Evolutionary conservation across 352 stramenopile genomes (phyloP), one percentile per base, ranked within the genome.

Genomic region (Phytophthora pistaciae): DNA sequence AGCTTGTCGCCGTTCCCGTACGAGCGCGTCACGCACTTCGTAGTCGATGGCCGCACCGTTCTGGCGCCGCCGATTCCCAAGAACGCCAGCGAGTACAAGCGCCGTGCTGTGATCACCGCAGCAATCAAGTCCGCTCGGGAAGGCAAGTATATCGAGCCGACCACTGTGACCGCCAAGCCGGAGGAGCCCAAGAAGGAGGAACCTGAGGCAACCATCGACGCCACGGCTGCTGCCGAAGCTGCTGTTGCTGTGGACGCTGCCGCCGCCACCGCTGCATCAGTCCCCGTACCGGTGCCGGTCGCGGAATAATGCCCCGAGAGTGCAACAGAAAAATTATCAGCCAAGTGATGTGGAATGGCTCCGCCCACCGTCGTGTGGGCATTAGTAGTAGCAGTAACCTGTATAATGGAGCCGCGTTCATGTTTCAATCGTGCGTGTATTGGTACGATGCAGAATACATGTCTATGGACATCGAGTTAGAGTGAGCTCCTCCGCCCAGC

Each of bases 11-110:
- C 76, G 21, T 96, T 96, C 71, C 89, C 89, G n/a, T 96, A 96
- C 48, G 87, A 96, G 36, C 85, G 85, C 42, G 89, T 94, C 29
- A 94, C 89, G 56, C 89, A 96, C 53, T 90, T 96, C 64, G 85
- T 94, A n/a, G 86, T 96, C 48, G 86, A 94, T 42, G 87, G 87
- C 46, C 83, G 82, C 33, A 91, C 85, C 42, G 85, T 92, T 53
- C 83, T 75, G 23, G 84, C 84, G 18, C 87, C 85, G 0, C 77
- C 90, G 38, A 88, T 94, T 68, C 87, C 84, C 3, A 88, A 83
- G 66, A 87, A 92, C 66, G 75, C 83, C 0, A 84, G 79, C 14
- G 84, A 91, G 38, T 79, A 86, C 70, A 92, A 91, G 69, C 86
- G 86, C 64, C 84, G 84, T 29, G 75, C 83, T 44, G 85, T 93